phyloP scores from a whole-genome alignment of 176 grass and related monocot species.

The Carex kokanica region DNA sequence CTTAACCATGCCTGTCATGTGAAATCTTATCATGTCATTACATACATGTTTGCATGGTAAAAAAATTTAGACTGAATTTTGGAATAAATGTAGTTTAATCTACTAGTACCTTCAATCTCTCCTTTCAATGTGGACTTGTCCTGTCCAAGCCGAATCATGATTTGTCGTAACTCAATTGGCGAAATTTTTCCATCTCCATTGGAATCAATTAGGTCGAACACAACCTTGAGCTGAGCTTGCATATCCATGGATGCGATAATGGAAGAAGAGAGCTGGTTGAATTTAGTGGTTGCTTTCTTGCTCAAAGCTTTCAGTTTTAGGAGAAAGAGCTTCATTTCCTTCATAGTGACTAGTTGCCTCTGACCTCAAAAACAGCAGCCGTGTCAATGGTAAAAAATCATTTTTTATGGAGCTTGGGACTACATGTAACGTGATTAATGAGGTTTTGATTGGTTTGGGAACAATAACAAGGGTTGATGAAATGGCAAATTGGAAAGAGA shows the following conservation, averaged over 20 bases:
- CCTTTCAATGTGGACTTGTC: conserved; percentile 19
- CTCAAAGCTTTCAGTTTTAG: conserved; percentile 17
- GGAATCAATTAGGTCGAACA: conserved; percentile 30
- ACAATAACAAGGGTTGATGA: neutral
- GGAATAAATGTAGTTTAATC: neutral
- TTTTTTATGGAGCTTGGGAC: too few species aligned
- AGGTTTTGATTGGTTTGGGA: neutral
- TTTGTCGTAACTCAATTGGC: conserved; percentile 4
- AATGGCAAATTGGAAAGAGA: neutral
- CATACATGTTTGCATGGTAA: neutral
- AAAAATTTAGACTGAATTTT: conserved; percentile 4
- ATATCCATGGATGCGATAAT: conserved; percentile 25
- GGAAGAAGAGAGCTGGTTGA: conserved; percentile 19
- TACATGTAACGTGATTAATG: too few species aligned
- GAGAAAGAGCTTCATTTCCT: conserved; percentile 17
- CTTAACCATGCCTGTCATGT: conserved; percentile 20
- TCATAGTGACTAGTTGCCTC: neutral
- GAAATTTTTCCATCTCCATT: conserved; percentile 34
- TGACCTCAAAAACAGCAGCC: too few species aligned
- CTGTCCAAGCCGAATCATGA: conserved; percentile 31
- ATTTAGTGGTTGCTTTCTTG: conserved; percentile 27
- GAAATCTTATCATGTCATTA: neutral
- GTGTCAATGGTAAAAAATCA: too few species aligned
- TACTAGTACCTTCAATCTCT: conserved; percentile 23
- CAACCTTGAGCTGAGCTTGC: conserved; percentile 31